phyloP scores from a whole-genome alignment of 139 green algal genomes.

The Deuterostichococcus epilithicus region DNA sequence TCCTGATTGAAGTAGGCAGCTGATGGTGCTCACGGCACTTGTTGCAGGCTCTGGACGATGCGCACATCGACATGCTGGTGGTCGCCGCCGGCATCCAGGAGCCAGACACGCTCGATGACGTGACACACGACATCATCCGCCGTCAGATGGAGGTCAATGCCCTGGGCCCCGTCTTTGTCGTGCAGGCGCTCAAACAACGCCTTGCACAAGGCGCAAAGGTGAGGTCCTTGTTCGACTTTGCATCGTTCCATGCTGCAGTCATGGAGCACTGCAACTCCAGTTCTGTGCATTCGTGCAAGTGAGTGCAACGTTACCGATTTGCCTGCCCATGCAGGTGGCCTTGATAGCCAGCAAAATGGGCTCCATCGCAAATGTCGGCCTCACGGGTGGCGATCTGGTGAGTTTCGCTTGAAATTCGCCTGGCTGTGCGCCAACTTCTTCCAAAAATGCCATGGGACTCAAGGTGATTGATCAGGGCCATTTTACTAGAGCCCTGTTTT shows the following conservation, averaged over 20 bases:
- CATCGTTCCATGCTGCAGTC: too few relatives aligned
- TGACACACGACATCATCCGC: slow-evolving; percentile 22
- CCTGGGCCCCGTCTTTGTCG: slow-evolving; percentile 43
- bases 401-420: not conserved
- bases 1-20: too few relatives aligned
- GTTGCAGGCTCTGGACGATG: not conserved
- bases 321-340: slow-evolving; percentile 20
- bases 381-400: slow-evolving; percentile 22
- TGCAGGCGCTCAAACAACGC: slow-evolving; percentile 19
- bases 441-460: too few relatives aligned
- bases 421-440: not conserved
- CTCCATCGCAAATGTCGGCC: slow-evolving; percentile 26
- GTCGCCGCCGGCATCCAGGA: slow-evolving; percentile 43
- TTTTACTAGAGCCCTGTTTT: too few relatives aligned
- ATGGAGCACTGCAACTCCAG: too few relatives aligned
- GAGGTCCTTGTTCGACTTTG: too few relatives aligned
- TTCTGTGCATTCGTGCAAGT: not conserved
- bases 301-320: not conserved
- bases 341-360: slow-evolving; percentile 51
- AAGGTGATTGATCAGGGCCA: too few relatives aligned
- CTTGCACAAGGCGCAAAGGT: slow-evolving; percentile 34
- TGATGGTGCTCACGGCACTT: not conserved
- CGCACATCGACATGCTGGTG: slow-evolving; percentile 37
- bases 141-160: slow-evolving; percentile 54
- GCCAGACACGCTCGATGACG: slow-evolving; percentile 25